phyloP scores from a whole-genome alignment of 352 stramenopile species.

The Pythium plurisporium region DNA sequence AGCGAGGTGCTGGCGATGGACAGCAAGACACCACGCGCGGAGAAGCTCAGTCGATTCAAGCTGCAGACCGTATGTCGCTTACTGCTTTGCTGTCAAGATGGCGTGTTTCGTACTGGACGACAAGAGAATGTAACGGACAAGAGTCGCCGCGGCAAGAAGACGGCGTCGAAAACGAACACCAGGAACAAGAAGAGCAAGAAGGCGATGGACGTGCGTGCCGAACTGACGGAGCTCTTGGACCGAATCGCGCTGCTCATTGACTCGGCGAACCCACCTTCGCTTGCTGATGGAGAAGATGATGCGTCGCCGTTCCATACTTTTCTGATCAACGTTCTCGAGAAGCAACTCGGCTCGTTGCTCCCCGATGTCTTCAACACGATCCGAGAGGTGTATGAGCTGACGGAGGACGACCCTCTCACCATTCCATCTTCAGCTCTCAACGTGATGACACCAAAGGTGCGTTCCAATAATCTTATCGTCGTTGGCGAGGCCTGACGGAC shows the following conservation, averaged over 20 bases:
- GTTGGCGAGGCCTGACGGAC: background rate
- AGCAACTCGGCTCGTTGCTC: slow-evolving; percentile 33
- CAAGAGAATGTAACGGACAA: background rate
- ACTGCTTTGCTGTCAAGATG: slow-evolving; percentile 32
- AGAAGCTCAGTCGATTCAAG: slow-evolving; percentile 55
- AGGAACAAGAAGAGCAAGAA: slow-evolving; percentile 33
- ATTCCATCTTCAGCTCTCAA: background rate
- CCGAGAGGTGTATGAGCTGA: slow-evolving; percentile 52
- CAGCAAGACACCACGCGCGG: slow-evolving; percentile 17
- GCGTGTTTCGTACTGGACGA: background rate
- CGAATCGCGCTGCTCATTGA: slow-evolving; percentile 70
- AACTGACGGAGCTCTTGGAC: slow-evolving; percentile 66
- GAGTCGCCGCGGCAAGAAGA: background rate
- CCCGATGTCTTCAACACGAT: slow-evolving; percentile 50
- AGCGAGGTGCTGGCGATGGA: slow-evolving; percentile 13
- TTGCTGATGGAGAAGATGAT: slow-evolving; percentile 55
- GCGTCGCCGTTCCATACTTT: slow-evolving; percentile 73
- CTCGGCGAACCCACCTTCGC: slow-evolving; percentile 54
- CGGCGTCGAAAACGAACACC: slow-evolving; percentile 31
- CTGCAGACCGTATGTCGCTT: slow-evolving; percentile 62
- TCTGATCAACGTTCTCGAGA: slow-evolving; percentile 43
- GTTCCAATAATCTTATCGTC: background rate
- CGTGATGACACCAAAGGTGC: background rate
- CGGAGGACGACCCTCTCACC: slow-evolving; percentile 26
- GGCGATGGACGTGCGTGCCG: slow-evolving; percentile 27